Conservation (phyloP, 2,329 filamentous ascomycete genomes). For the Drechslerella coelobrocha region DNA sequence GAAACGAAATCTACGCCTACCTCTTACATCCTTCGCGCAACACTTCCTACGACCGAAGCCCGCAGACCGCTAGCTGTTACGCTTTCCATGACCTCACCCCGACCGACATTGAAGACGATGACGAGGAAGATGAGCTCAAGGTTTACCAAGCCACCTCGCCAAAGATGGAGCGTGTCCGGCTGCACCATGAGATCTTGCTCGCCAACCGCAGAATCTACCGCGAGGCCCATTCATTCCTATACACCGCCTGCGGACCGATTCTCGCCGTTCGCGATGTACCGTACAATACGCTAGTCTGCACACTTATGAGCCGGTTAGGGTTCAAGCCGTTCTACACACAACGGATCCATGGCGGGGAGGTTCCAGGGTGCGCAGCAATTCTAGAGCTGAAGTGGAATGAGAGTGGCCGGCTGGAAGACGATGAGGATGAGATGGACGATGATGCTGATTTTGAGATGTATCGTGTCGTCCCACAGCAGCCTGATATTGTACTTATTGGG, state of each 20-base stretch:
- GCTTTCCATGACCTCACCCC: conserved; percentile 3
- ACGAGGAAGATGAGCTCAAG: conserved; percentile 22
- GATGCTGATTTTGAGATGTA: not conserved
- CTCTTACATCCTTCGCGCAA: conserved; percentile 28
- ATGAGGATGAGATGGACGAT: not conserved
- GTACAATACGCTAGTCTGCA: conserved; percentile 23
- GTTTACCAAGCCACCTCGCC: conserved; percentile 21
- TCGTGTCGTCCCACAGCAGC: conserved; percentile 5
- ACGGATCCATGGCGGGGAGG: not conserved
- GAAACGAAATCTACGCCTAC: conserved; percentile 43
- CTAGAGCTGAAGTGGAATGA: conserved; percentile 29
- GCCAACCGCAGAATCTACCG: conserved; percentile 32
- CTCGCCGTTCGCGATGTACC: conserved; percentile 25
- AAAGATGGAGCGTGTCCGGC: conserved; percentile 15
- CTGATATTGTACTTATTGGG: conserved; percentile 17
- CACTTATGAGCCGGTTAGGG: conserved; percentile 23
- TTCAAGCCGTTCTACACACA: conserved; percentile 31
- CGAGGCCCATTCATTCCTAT: conserved; percentile 32
- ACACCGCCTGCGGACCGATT: conserved; percentile 22
- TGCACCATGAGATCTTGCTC: conserved; percentile 29
- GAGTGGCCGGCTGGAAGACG: not conserved
- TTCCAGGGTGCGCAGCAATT: conserved; percentile 9
- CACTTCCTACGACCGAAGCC: conserved; percentile 20
- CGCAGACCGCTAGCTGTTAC: conserved; percentile 15
- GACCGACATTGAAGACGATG: conserved; percentile 14